Base-by-base conservation (phyloP, 495 filamentous ascomycete species). In the Neurospora sublineolata region DNA sequence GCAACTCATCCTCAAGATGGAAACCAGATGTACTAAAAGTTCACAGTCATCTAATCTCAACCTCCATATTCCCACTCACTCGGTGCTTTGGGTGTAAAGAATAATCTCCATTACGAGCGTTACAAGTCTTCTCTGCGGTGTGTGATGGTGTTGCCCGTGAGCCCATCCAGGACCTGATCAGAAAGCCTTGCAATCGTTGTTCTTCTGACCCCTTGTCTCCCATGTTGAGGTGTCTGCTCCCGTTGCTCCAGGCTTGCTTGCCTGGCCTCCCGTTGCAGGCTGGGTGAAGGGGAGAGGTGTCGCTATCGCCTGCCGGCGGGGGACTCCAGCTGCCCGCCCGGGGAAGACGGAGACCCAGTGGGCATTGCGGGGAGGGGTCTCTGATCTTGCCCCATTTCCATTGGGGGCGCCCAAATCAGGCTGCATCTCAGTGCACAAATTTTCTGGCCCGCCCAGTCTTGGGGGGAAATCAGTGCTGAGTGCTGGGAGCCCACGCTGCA, bases 401-500 rank as follows among this genome's bases (percentile, higher is more conserved):
- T 75, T 70, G 41, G 71, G 70, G 58, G 30, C 52, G 27, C 71
- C 73, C 72, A 70, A 76, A 74, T 76, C 64, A 41, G 68, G 72
- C 73, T 72, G 68, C 70, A 73, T 23, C 72, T 72, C 71, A 73
- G 75, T 70, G 71, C 71, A 70, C 73, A 73, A 71, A 70, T 76
- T 76, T 77, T 79, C 75, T 72, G 36, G 58, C 64, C 70, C 70
- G 70, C 77, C 78, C 58, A 75, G 74, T 72, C 76, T 75, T 71
- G 75, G 74, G 71, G 70, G 67, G 70, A 74, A 79, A 79, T 79
- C 78, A 78, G 78, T 75, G 77, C 75, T 77, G 73, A 73, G 72
- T 58, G 67, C 72, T 71, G 74, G 64, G 70, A 41, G 67, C 67
- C 70, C 71, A 73, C 37, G 71, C 42, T 70, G 44, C 75, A 73